Evolutionary conservation across 1,284 basidiomycete genomes (phyloP).

Genomic region (Sparassis latifolia): DNA sequence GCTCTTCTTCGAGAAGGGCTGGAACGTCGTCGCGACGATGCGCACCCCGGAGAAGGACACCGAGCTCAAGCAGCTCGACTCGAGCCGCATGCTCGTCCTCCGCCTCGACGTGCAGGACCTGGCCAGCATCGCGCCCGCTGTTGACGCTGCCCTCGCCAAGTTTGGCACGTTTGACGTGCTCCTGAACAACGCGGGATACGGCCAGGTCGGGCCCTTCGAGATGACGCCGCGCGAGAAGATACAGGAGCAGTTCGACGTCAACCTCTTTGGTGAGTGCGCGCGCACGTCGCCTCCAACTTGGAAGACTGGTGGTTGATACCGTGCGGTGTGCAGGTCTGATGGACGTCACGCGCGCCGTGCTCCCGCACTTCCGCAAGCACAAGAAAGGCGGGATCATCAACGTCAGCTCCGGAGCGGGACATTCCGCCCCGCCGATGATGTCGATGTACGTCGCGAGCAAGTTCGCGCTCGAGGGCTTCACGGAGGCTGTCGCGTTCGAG

Average conservation of each 20-base stretch:
- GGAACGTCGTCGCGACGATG: constrained; percentile 26
- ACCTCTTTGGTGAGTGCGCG: constrained; percentile 32
- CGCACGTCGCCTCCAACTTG: constrained; percentile 24
- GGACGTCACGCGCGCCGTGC: too few relatives aligned
- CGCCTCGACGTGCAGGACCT: constrained; percentile 32
- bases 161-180: constrained; percentile 39
- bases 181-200: constrained; percentile 35
- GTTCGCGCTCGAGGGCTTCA: too few relatives aligned
- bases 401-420: too few relatives aligned
- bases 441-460: too few relatives aligned
- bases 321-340: too few relatives aligned
- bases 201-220: constrained; percentile 28
- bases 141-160: constrained; percentile 22
- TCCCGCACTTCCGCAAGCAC: too few relatives aligned
- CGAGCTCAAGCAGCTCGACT: constrained; percentile 16
- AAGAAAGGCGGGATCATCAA: too few relatives aligned
- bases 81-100: constrained; percentile 28
- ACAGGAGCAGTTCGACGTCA: constrained; percentile 28
- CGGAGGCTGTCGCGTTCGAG: too few relatives aligned
- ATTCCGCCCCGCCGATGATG: too few relatives aligned
- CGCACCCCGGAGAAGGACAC: constrained; percentile 21
- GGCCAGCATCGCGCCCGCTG: constrained; percentile 26
- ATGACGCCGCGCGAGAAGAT: constrained; percentile 13
- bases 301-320: too few relatives aligned
- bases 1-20: constrained; percentile 21